Base-by-base conservation (phyloP, 106 monocot genomes). In the Platanthera guangdongensis region DNA sequence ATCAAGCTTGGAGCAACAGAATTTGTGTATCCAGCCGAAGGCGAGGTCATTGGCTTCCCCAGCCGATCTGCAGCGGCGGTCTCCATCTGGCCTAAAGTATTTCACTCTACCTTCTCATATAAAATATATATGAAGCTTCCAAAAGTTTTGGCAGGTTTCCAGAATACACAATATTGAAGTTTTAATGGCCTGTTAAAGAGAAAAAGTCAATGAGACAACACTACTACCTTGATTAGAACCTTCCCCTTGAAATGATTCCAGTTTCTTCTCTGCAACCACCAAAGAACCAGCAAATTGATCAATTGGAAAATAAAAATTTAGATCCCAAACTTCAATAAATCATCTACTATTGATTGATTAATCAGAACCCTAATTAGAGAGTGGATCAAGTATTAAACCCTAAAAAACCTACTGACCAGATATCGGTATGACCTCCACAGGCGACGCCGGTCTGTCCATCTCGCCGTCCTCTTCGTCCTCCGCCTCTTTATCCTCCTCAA, bases 201-300 rank as follows among this genome's bases (percentile, higher is more conserved):
- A 7, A 72, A 50, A 22, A 50, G 10, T 22, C 21, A 72, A 50
- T 5, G 65, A 72, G 10, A 49, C 21, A 72, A 3, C 19, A 3
- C 60, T 4, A 51, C 1, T 80, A 88, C 88, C 88, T 85, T 79
- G 80, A 79, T 71, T 75, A 46, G 82, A 77, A 32, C 8, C 28
- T 15, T 82, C 77, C 50, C 75, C 82, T 13, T 48, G 75, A 22
- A 54, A 75, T 52, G 77, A 77, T 50, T 81, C 83, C 68, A 75
- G 68, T 76, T 76, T 88, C 83, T 82, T 85, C 67, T 83, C 88
- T 88, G 88, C 83, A 78, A 5, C 46, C 51, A 76, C 39, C 39
- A 18, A 18, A 8, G 71, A 51, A 71, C 0, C 13, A 71, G 52
- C 19, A 72, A 80, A 52, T 30, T 7, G 18, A 74, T 9, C 30